Base-by-base conservation (phyloP, 1,284 basidiomycete genomes). In the Microbotryomycetes sp. region DNA sequence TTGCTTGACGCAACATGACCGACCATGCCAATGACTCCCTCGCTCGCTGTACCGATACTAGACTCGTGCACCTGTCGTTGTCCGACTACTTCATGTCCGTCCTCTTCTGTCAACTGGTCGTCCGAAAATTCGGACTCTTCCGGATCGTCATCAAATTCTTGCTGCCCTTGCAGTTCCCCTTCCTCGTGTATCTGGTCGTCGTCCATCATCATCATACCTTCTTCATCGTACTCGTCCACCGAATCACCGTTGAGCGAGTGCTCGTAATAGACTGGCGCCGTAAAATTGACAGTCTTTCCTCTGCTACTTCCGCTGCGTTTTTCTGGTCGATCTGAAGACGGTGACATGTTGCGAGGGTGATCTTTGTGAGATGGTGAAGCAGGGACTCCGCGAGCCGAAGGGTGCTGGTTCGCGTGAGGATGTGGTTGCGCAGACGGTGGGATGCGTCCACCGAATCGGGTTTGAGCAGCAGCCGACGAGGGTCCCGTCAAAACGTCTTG, bases 201-300 rank as follows among this genome's bases (percentile, higher is more conserved):
- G 2, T 64, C 55, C 21, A 62, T 60, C 52, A 57, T 52, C 59
- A 62, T 61, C 35, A 61, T 60, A 23, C 57, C 29, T 21, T 67
- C 71, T 52, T 68, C 67, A 11, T 65, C 69, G 13, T 71, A 62
- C 5, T 84, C 86, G 31, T 85, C 83, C 48, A 87, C 85, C 82
- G 85, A 88, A 59, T 88, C 85, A 0, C 79, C 75, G 53, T 74
- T 72, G 4, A 77, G 78, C 0, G 78, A 78, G 60, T 79, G 78
- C 54, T 79, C 79, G 59, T 79, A 78, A 63, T 78, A 80, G 5
- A 77, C 79, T 24, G 79, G 78, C 6, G 78, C 75, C 1, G 76
- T 77, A 65, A 80, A 80, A 5, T 75, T 63, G 35, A 80, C 78
- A 18, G 59, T 63, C 55, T 69, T 69, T 41, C 65, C 67, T 29